These are phyloP conservation scores for Crithidia thermophila DNA, from an alignment of 208 protist species.

Conservation along the genomic window DNA sequence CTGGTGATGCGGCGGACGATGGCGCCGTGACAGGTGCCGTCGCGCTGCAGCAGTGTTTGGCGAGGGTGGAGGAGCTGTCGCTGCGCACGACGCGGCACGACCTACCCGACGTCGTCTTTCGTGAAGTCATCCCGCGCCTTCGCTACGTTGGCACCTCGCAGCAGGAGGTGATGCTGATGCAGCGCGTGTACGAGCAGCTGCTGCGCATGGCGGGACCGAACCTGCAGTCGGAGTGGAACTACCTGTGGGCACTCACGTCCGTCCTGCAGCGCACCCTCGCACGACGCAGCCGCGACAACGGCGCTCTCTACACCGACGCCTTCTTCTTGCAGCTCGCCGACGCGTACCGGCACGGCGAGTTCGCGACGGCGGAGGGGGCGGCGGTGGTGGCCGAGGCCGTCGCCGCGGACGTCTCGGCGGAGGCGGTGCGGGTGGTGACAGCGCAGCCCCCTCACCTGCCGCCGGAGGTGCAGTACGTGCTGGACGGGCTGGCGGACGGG, in stretches of 20 bases:
- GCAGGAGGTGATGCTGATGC: constrained; percentile 67
- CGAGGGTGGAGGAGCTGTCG: constrained; percentile 32
- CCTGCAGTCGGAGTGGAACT: constrained; percentile 59
- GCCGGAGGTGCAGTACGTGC: constrained; percentile 43
- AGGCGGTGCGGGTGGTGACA: constrained; percentile 29
- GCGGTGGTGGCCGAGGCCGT: constrained; percentile 35
- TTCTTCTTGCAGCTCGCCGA: constrained; percentile 73
- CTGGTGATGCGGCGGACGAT: background rate
- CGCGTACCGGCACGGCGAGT: constrained; percentile 33
- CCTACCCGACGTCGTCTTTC: constrained; percentile 44
- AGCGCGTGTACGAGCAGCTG: constrained; percentile 57
- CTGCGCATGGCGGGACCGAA: constrained; percentile 42
- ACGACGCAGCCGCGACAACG: constrained; percentile 36
- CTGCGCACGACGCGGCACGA: constrained; percentile 15
- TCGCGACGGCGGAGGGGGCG: constrained; percentile 19
- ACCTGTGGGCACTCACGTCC: constrained; percentile 56
- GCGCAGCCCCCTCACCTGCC: constrained; percentile 7
- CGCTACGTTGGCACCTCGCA: constrained; percentile 47
- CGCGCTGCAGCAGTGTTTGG: constrained; percentile 28
- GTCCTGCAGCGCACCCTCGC: constrained; percentile 58
- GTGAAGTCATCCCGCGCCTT: constrained; percentile 51
- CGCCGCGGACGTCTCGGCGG: constrained; percentile 42
- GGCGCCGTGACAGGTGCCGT: background rate
- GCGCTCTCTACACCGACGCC: constrained; percentile 63
- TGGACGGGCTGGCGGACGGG: constrained; percentile 54